Evolutionary conservation across 768 basidiomycete genomes (phyloP).

Genomic region (Pleurotus tuoliensis): DNA sequence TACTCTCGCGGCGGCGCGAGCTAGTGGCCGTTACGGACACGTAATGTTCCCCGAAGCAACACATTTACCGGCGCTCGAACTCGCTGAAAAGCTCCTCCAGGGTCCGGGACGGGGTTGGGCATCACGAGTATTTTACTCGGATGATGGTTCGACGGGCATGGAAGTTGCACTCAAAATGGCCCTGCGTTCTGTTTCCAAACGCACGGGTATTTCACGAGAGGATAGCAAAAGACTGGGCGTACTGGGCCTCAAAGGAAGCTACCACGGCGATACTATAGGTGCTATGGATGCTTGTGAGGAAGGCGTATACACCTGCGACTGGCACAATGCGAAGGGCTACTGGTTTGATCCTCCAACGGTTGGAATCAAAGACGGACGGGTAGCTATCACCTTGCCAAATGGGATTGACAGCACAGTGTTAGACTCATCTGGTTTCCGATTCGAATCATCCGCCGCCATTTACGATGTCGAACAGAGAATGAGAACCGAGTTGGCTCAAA

Average conservation of each 20-base stretch:
- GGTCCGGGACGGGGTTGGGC: constrained; percentile 94
- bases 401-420: constrained; percentile 31
- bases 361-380: constrained; percentile 56
- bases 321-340: constrained; percentile 88
- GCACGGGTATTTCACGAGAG: constrained; percentile 30
- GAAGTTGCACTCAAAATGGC: constrained; percentile 99
- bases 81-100: constrained; percentile 75
- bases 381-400: constrained; percentile 51
- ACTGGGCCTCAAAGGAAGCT: constrained; percentile 86
- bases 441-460: constrained; percentile 14
- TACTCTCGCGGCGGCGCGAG: constrained; percentile 82
- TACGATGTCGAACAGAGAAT: constrained; percentile 72
- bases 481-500: constrained; percentile 51
- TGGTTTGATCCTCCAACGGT: constrained; percentile 93
- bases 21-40: constrained; percentile 93
- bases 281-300: constrained; percentile 95
- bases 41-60: constrained; percentile 93
- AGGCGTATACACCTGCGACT: constrained; percentile 91
- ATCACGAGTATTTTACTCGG: constrained; percentile 84
- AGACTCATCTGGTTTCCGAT: background rate
- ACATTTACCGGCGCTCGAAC: constrained; percentile 78
- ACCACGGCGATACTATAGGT: constrained; percentile 97
- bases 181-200: constrained; percentile 57
- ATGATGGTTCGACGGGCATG: constrained; percentile 95
- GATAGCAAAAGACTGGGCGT: constrained; percentile 57